phyloP scores from a whole-genome alignment of 176 grass and related monocot genomes.

The Tillandsia leiboldiana region DNA sequence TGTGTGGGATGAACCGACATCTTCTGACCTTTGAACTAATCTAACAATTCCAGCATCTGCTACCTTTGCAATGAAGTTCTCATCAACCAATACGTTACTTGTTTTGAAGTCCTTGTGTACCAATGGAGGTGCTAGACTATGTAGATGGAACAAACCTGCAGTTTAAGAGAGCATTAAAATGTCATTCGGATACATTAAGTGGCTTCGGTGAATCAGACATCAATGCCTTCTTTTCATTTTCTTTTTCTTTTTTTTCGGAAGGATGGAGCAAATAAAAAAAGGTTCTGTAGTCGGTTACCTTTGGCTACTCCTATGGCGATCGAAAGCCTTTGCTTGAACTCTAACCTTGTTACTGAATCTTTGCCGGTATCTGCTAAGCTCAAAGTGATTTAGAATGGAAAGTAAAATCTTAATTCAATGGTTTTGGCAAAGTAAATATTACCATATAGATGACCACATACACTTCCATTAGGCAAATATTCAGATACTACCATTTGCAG shows the following conservation, averaged over 20 bases:
- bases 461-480: constrained; percentile 87
- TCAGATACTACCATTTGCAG: constrained; percentile 80
- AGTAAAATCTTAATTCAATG: neutral
- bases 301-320: constrained; percentile 91
- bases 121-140: constrained; percentile 50
- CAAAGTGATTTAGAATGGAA: constrained; percentile 1
- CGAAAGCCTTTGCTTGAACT: constrained; percentile 90
- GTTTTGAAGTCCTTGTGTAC: constrained; percentile 84
- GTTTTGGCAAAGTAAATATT: constrained; percentile 22
- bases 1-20: constrained; percentile 31
- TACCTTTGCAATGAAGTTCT: constrained; percentile 96
- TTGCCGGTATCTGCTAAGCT: constrained; percentile 37
- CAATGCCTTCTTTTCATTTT: constrained; percentile 5
- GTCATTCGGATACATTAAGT: constrained; percentile 7
- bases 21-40: constrained; percentile 38
- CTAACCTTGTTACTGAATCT: constrained; percentile 55
- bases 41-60: constrained; percentile 53
- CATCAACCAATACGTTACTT: constrained; percentile 84
- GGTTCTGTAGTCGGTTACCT: constrained; percentile 29
- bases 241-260: neutral
- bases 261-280: neutral
- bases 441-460: constrained; percentile 73
- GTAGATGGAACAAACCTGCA: constrained; percentile 71
- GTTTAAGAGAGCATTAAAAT: constrained; percentile 13
- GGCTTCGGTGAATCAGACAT: constrained; percentile 1